Evolutionary conservation across 768 basidiomycete genomes (phyloP).

Genomic region (Strobilomyces confusus): DNA sequence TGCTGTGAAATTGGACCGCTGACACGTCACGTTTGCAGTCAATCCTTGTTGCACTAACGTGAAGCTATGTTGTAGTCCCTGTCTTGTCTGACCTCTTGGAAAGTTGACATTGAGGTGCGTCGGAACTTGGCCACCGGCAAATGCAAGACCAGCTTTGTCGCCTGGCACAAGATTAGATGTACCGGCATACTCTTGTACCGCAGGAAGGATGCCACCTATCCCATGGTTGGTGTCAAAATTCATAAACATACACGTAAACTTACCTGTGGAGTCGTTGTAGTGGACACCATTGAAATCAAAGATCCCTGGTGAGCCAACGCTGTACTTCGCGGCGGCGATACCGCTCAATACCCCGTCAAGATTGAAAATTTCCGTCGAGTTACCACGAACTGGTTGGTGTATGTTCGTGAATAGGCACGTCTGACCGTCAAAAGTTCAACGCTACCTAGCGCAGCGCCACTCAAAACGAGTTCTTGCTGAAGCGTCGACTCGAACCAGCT

Average conservation of each 20-base stretch:
- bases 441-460: slow-evolving; percentile 1
- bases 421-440: not conserved
- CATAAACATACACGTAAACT: not conserved
- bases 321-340: slow-evolving; percentile 10
- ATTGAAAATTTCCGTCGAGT: not conserved
- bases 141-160: not conserved
- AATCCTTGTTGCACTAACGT: slow-evolving; percentile 18
- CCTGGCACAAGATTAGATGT: not conserved
- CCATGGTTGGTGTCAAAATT: not conserved
- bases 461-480: not conserved
- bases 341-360: not conserved
- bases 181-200: not conserved
- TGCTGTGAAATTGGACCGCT: not conserved
- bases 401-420: not conserved
- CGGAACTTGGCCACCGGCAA: slow-evolving; percentile 3
- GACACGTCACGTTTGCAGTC: slow-evolving; percentile 13
- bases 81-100: not conserved
- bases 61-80: not conserved
- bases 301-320: slow-evolving; percentile 4
- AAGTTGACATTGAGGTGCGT: not conserved
- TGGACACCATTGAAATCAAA: slow-evolving; percentile 14
- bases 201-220: slow-evolving; percentile 11
- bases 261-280: slow-evolving; percentile 17
- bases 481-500: not conserved
- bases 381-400: not conserved